Percentiles rank a stretch among this genome's conserved stretches.
These are phyloP conservation scores for Aureobasidium sp. DNA, from an alignment of 2,329 filamentous ascomycete species.

Conservation along the genomic window DNA sequence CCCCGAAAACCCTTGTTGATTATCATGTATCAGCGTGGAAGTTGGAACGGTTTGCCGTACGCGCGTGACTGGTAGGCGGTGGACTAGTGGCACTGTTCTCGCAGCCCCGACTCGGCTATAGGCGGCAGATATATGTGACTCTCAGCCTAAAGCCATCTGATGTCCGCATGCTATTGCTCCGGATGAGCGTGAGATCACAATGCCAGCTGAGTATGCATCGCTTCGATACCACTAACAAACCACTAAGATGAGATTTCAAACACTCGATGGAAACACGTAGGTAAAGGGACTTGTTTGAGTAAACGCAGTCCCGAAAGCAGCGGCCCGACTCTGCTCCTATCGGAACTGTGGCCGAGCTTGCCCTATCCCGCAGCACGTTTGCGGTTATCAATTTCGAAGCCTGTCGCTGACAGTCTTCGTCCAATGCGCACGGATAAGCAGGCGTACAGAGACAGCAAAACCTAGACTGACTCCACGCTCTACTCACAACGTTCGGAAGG, in stretches of 20 bases:
- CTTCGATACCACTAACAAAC: too few relatives aligned
- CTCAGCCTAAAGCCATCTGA: conserved; percentile 2
- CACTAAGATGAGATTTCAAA: background rate
- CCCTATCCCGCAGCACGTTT: background rate
- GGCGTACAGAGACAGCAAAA: background rate
- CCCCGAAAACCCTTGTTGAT: background rate
- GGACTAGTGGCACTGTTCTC: conserved; percentile 4
- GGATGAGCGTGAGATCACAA: background rate
- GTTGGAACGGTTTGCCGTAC: background rate
- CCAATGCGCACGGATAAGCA: background rate
- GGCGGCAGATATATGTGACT: background rate
- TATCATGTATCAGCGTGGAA: conserved; percentile 4
- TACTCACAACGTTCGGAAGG: background rate
- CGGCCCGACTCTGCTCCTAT: conserved; percentile 6
- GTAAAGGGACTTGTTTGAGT: background rate
- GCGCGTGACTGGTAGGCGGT: conserved; percentile 8
- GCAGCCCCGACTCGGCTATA: conserved; percentile 2
- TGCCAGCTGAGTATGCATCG: background rate
- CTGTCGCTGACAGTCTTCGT: background rate
- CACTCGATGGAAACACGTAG: background rate
- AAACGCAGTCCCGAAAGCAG: background rate
- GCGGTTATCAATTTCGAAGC: background rate
- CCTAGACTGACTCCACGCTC: background rate
- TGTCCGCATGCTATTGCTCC: background rate
- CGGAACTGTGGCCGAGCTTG: background rate